Conservation (phyloP, 306 rosid genomes). For the Trifolium fragiferum region DNA sequence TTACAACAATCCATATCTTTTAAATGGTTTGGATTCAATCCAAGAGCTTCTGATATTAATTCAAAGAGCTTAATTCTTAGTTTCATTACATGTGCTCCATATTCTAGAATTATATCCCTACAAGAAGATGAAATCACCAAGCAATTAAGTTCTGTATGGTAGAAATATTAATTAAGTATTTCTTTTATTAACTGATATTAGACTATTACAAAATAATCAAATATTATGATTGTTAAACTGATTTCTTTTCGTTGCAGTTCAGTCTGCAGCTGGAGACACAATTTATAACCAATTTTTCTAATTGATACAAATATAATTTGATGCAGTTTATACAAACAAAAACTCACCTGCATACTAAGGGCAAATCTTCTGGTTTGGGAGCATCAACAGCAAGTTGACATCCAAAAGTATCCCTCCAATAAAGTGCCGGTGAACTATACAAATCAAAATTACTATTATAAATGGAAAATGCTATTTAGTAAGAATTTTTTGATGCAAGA, state of each 20-base stretch:
- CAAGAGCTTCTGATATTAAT: slow-evolving; percentile 47
- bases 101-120: slow-evolving; percentile 38
- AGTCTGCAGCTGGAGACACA: no score
- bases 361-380: slow-evolving; percentile 53
- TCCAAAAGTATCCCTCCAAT: slow-evolving; percentile 56
- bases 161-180: no score
- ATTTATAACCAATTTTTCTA: no score
- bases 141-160: no score
- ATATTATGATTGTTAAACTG: no score
- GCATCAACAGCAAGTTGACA: slow-evolving; percentile 38
- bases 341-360: slow-evolving; percentile 51
- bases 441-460: slow-evolving; percentile 26
- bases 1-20: slow-evolving; percentile 36
- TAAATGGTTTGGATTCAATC: slow-evolving; percentile 34
- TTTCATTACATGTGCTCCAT: slow-evolving; percentile 26
- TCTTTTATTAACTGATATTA: no score
- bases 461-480: no score
- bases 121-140: neutral
- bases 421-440: slow-evolving; percentile 24
- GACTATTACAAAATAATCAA: no score
- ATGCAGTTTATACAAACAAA: no score
- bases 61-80: slow-evolving; percentile 32
- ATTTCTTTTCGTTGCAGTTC: no score
- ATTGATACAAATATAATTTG: no score
- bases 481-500: no score